phyloP scores from a whole-genome alignment of 495 filamentous ascomycete genomes.

The Astrothelium subdiscretum region DNA sequence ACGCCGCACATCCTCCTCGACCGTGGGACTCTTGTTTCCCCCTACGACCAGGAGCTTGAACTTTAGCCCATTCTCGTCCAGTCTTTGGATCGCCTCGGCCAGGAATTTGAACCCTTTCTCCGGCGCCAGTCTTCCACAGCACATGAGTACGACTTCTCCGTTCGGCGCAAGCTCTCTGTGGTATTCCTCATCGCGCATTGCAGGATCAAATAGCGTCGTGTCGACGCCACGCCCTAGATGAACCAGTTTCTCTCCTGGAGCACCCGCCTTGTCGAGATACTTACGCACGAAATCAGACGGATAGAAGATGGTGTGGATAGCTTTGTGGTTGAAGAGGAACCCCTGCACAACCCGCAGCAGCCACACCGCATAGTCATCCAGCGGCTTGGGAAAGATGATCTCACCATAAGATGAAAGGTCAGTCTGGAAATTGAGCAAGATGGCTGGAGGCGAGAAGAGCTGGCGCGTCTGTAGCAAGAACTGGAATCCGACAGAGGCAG shows the following conservation, averaged over 20 bases:
- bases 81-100: slow-evolving; percentile 34
- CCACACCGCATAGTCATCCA: slow-evolving; percentile 43
- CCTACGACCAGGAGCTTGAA: slow-evolving; percentile 54
- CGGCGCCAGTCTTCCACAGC: slow-evolving; percentile 46
- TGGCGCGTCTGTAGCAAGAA: slow-evolving; percentile 48
- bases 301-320: slow-evolving; percentile 51
- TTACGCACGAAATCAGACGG: slow-evolving; percentile 42
- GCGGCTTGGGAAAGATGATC: slow-evolving; percentile 46
- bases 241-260: slow-evolving; percentile 38
- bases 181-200: slow-evolving; percentile 34
- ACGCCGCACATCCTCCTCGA: slow-evolving; percentile 42
- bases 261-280: slow-evolving; percentile 41
- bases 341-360: slow-evolving; percentile 45
- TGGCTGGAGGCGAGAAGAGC: slow-evolving; percentile 37
- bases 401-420: slow-evolving; percentile 51
- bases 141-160: slow-evolving; percentile 47
- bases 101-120: slow-evolving; percentile 58
- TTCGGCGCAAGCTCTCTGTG: slow-evolving; percentile 40
- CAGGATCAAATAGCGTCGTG: slow-evolving; percentile 42
- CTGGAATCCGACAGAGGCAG: slow-evolving; percentile 53
- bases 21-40: slow-evolving; percentile 46
- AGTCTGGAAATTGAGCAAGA: slow-evolving; percentile 54
- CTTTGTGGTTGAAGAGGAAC: slow-evolving; percentile 44
- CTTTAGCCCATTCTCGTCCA: slow-evolving; percentile 39
- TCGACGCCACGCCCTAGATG: slow-evolving; percentile 50